Conservation (phyloP, 352 stramenopile genomes). For the Aphanomyces astaci region DNA sequence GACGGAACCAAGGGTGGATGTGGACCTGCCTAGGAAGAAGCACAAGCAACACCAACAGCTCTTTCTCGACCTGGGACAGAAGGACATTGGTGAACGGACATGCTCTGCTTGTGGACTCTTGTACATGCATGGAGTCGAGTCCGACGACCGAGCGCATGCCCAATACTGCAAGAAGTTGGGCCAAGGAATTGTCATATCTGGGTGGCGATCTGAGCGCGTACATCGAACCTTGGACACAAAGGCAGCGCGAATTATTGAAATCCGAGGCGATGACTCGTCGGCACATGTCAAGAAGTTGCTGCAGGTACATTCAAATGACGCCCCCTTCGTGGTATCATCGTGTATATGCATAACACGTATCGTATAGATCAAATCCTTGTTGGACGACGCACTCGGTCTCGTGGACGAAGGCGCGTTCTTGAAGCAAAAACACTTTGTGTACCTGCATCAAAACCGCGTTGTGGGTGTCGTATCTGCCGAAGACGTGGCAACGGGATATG, state of each 20-base stretch:
- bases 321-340: no score
- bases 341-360: background rate
- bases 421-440: conserved; percentile 52
- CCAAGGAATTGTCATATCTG: conserved; percentile 42
- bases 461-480: conserved; percentile 56
- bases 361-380: conserved; percentile 42
- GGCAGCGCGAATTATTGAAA: conserved; percentile 53
- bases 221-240: conserved; percentile 38
- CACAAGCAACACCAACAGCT: conserved; percentile 33
- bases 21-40: conserved; percentile 10
- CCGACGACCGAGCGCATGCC: conserved; percentile 62
- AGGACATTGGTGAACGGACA: conserved; percentile 53
- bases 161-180: conserved; percentile 45
- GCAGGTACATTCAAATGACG: conserved; percentile 27
- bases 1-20: background rate
- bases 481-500: conserved; percentile 38
- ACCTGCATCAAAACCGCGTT: conserved; percentile 45
- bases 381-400: conserved; percentile 66
- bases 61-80: conserved; percentile 73
- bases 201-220: conserved; percentile 61
- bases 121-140: conserved; percentile 55
- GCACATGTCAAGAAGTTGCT: conserved; percentile 62
- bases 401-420: conserved; percentile 46
- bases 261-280: conserved; percentile 42
- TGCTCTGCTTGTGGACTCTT: conserved; percentile 55